Evolutionary conservation across 345 rosid species (phyloP), one percentile per base, ranked within the genome.

Genomic region (Melaleuca alternifolia): DNA sequence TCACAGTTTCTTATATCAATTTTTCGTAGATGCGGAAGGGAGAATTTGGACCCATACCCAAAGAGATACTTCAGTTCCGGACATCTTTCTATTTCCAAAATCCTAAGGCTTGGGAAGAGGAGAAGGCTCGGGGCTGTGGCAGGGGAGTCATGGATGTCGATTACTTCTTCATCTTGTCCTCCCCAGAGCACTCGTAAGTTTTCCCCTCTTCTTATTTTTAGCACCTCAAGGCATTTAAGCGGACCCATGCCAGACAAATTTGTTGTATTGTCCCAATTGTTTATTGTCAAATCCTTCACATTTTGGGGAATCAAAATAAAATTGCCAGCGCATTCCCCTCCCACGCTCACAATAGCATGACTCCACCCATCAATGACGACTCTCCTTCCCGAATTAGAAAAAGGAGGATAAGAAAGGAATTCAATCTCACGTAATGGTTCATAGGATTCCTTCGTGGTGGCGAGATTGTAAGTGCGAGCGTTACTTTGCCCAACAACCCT

Each of bases 381-480:
- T 5, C 0, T 0, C 65, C 65, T 59, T 2, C 0, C 3, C 6
- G 0, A 0, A 59, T 59, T 2, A 4, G 1, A 30, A 59, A 59
- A 23, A 1, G 0, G 14, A 24, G 14, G 0, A 56, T 1, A 0
- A 24, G 24, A 6, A 56, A 6, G 4, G 2, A 10, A 13, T 56
- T 56, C n/a, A n/a, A 1, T n/a, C 23, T 1, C 2, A 23, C 23
- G 23, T 11, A 3, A 1, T 9, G 14, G 2, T 10, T 56, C 2
- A 0, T 0, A 6, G 8, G n/a, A n/a, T n/a, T n/a, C n/a, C n/a
- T 0, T 3, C 26, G 0, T 1, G 2, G 0, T 0, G n/a, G n/a
- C n/a, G n/a, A 54, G 12, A 3, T 9, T 0, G 8, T 54, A 54
- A 54, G n/a, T n/a, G n/a, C 26, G 6, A 24, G 26, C 24, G 41